Evolutionary conservation across 495 filamentous ascomycete genomes (phyloP).

Genomic region (Penicillium crystallinum): DNA sequence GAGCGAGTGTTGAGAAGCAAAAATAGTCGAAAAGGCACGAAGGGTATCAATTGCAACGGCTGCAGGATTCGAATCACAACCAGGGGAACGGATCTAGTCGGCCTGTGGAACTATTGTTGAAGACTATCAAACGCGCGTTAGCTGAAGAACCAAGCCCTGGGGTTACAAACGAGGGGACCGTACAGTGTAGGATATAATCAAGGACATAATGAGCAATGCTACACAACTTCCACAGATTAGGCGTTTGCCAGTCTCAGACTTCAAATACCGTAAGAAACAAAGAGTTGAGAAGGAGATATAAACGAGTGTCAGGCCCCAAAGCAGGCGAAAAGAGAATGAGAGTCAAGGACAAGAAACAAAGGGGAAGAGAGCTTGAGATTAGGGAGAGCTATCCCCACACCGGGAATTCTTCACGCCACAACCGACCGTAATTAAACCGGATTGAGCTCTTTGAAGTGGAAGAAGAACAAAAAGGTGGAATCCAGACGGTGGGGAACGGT

Average conservation of each 20-base stretch:
- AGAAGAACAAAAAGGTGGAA: background rate
- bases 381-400: conserved; percentile 2
- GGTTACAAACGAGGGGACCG: conserved; percentile 7
- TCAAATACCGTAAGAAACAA: background rate
- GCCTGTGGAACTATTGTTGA: conserved; percentile 11
- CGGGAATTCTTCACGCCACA: background rate
- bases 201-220: conserved; percentile 16
- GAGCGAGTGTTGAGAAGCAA: conserved; percentile 14
- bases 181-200: conserved; percentile 10
- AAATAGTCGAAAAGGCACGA: background rate
- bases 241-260: conserved; percentile 15
- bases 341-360: background rate
- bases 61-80: conserved; percentile 11
- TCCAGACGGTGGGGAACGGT: background rate
- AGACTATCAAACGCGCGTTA: conserved; percentile 18
- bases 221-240: background rate
- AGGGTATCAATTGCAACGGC: conserved; percentile 7
- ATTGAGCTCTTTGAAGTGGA: background rate
- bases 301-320: background rate
- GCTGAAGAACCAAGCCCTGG: conserved; percentile 1
- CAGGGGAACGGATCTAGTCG: conserved; percentile 17
- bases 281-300: background rate
- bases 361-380: conserved; percentile 2
- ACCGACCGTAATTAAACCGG: background rate
- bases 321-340: background rate